Percentiles rank a stretch among this genome's conserved stretches.
Evolutionary conservation across 805 yeast species (phyloP).

Genomic region (Debaryomyces tyrocola): DNA sequence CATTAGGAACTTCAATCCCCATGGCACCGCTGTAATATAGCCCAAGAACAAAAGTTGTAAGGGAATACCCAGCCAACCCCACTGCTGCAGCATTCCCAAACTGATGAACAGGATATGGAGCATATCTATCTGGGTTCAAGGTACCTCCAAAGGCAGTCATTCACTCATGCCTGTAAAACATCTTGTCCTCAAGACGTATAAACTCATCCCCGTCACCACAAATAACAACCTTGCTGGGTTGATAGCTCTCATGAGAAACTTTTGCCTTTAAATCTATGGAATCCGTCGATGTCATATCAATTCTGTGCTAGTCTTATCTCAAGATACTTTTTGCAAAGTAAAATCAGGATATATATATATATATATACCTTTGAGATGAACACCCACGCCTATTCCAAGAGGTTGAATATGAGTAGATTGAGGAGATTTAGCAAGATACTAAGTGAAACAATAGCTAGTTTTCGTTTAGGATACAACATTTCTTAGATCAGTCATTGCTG

Average conservation of each 20-base stretch:
- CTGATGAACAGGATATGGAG: slow-evolving; percentile 46
- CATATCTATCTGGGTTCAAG: slow-evolving; percentile 44
- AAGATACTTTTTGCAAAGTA: too few relatives aligned
- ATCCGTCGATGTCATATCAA: background rate
- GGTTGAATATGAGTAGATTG: too few relatives aligned
- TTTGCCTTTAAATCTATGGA: background rate
- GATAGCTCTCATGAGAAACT: background rate
- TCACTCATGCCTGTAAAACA: slow-evolving; percentile 55
- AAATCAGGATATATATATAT: too few relatives aligned
- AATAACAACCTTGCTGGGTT: background rate
- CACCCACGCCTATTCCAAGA: too few relatives aligned
- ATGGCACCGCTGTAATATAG: slow-evolving; percentile 46
- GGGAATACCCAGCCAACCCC: slow-evolving; percentile 50
- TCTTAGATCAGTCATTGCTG: too few relatives aligned
- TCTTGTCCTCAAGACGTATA: slow-evolving; percentile 41
- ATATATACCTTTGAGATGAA: too few relatives aligned
- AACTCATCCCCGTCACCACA: slow-evolving; percentile 40
- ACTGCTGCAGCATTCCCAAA: slow-evolving; percentile 55
- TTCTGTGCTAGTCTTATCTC: background rate
- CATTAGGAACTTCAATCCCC: slow-evolving; percentile 43
- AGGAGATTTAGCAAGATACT: too few relatives aligned
- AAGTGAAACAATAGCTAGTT: too few relatives aligned
- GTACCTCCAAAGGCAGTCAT: slow-evolving; percentile 65
- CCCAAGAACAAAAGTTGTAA: slow-evolving; percentile 46
- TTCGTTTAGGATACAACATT: too few relatives aligned